Conservation (phyloP, 108 stramenopile genomes). For the Nitzschia inconspicua region DNA sequence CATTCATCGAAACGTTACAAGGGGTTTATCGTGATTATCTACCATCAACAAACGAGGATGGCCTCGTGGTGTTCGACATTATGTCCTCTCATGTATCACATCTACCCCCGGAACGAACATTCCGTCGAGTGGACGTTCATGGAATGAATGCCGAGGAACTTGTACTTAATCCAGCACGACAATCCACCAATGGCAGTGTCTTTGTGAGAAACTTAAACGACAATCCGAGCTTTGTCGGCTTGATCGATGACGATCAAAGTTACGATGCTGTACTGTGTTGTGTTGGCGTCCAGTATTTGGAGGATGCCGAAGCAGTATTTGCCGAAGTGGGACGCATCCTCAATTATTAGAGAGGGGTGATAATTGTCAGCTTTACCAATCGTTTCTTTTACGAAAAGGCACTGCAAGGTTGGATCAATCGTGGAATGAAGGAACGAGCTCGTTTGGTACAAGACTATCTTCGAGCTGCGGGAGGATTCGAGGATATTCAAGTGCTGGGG, state of each 20-base stretch:
- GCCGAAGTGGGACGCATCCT: constrained; percentile 4
- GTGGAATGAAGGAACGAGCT: constrained; percentile 14
- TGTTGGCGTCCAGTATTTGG: constrained; percentile 10
- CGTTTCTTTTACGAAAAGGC: constrained; percentile 20
- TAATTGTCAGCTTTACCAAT: constrained; percentile 2
- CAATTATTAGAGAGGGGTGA: neutral
- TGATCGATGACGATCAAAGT: neutral
- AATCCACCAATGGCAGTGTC: neutral
- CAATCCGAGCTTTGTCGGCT: constrained; percentile 13
- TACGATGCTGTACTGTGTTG: constrained; percentile 15
- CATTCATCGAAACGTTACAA: neutral
- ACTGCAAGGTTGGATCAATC: constrained; percentile 6
- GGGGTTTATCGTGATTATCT: neutral
- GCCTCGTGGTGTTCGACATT: constrained; percentile 1
- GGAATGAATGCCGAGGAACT: constrained; percentile 16
- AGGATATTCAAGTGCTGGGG: neutral
- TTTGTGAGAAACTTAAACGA: constrained; percentile 2
- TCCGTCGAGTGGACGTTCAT: constrained; percentile 12
- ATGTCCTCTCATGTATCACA: constrained; percentile 8
- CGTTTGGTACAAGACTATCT: constrained; percentile 1
- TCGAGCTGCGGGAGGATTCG: constrained; percentile 6
- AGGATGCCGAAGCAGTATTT: constrained; percentile 6
- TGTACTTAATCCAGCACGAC: neutral
- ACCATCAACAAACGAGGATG: neutral
- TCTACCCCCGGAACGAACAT: neutral